phyloP scores from a whole-genome alignment of 108 stramenopile species.

The Cyclotella choctawhatcheeana region DNA sequence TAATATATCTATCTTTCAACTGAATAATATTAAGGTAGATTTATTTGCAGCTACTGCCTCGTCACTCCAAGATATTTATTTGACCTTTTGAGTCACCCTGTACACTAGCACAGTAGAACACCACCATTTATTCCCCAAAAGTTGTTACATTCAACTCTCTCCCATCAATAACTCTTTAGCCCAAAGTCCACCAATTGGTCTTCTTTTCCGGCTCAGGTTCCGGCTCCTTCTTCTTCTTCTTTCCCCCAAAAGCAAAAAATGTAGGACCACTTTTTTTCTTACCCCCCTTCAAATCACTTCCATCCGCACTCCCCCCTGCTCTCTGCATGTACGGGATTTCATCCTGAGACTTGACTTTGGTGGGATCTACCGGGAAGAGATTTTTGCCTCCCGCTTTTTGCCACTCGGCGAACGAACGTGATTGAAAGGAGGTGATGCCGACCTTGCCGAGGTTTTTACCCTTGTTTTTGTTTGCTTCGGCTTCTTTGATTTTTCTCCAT shows the following conservation, averaged over 20 bases:
- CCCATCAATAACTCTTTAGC: conserved; percentile 16
- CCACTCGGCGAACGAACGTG: conserved; percentile 83
- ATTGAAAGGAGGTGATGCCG: conserved; percentile 88
- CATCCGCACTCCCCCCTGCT: conserved; percentile 76
- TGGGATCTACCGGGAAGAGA: conserved; percentile 88
- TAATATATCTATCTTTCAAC: too few species aligned
- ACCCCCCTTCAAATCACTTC: conserved; percentile 74
- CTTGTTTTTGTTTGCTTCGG: conserved; percentile 69
- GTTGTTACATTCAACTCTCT: neutral
- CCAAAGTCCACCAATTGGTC: conserved; percentile 89
- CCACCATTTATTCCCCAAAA: neutral
- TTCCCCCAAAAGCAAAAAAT: conserved; percentile 40
- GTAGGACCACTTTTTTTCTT: conserved; percentile 58
- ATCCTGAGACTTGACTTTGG: conserved; percentile 64
- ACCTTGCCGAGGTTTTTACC: conserved; percentile 83
- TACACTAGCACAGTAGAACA: too few species aligned
- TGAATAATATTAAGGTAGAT: too few species aligned
- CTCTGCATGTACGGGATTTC: conserved; percentile 94
- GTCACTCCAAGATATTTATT: too few species aligned
- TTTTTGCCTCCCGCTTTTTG: conserved; percentile 88
- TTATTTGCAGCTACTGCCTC: too few species aligned
- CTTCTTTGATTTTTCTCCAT: conserved; percentile 80
- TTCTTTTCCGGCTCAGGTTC: conserved; percentile 61
- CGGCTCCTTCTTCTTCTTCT: conserved; percentile 46
- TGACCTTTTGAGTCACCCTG: too few species aligned